Conservation (phyloP, 345 rosid species). For the Eucalyptus curtisii region DNA sequence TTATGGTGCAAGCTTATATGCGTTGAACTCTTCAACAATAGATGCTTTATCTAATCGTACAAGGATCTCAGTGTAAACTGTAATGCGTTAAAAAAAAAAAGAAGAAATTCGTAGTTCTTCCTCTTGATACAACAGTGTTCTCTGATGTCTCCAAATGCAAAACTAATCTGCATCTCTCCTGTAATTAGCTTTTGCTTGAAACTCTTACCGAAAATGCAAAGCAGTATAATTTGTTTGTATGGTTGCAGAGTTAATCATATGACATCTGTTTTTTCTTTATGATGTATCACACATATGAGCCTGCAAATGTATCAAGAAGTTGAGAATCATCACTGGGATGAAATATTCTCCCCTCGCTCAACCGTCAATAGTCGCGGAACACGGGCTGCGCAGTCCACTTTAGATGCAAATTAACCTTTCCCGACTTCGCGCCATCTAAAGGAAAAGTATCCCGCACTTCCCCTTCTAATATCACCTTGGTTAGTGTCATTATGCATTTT, state of each 20-base stretch:
- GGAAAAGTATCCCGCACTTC: conserved; percentile 45
- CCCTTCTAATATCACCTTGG: conserved; percentile 70
- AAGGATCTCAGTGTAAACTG: not conserved
- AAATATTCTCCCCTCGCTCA: not conserved
- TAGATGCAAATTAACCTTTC: conserved; percentile 53
- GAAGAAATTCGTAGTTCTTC: not conserved
- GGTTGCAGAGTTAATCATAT: not conserved
- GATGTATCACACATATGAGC: not conserved
- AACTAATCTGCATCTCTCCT: not conserved
- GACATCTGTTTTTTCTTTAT: not conserved
- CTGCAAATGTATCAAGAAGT: not conserved
- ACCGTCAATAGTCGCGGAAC: conserved; percentile 27
- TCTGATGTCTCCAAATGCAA: not conserved
- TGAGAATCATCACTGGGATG: not conserved
- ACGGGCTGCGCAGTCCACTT: conserved; percentile 70
- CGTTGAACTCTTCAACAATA: not conserved
- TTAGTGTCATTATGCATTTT: conserved; percentile 74
- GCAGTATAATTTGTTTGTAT: not conserved
- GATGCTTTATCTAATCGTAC: not conserved
- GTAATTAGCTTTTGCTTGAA: not conserved
- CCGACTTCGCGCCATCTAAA: conserved; percentile 57
- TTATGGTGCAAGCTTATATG: not conserved
- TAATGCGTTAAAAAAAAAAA: not conserved
- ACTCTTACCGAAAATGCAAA: not conserved
- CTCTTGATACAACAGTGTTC: not conserved